Conservation (phyloP, 495 filamentous ascomycete species). For the Lophiotrema nucula region DNA sequence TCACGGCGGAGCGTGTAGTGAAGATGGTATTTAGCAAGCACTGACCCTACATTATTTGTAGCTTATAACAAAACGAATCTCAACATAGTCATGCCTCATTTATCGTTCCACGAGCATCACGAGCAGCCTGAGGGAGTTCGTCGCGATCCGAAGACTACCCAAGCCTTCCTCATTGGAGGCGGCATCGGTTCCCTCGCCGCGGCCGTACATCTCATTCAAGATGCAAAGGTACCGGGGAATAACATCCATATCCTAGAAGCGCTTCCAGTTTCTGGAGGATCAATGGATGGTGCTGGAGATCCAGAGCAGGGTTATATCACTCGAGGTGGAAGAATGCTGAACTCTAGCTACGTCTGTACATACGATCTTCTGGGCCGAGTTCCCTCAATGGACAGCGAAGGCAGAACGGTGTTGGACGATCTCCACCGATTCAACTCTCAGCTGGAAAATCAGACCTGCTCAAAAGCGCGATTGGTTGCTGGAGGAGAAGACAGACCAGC, state of each 20-base stretch:
- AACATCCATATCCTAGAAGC: conserved; percentile 49
- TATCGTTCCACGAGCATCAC: too few species aligned
- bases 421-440: conserved; percentile 36
- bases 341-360: conserved; percentile 43
- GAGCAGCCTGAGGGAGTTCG: too few species aligned
- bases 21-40: too few species aligned
- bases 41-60: too few species aligned
- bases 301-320: conserved; percentile 45
- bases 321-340: conserved; percentile 42
- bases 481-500: conserved; percentile 1
- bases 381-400: conserved; percentile 35
- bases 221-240: conserved; percentile 44
- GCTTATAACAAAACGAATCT: too few species aligned
- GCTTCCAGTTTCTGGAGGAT: conserved; percentile 37
- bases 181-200: conserved; percentile 47
- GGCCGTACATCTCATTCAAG: conserved; percentile 46
- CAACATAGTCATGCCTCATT: too few species aligned
- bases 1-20: too few species aligned
- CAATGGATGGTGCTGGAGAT: conserved; percentile 41
- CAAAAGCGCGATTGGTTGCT: conserved; percentile 15
- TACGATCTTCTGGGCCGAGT: conserved; percentile 43
- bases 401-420: conserved; percentile 37
- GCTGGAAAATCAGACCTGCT: conserved; percentile 10
- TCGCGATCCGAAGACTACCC: conserved; percentile 36
- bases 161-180: conserved; percentile 47